Base-by-base conservation (phyloP, 192 early-diverging fungal genomes). In the Coemansia asiatica region DNA sequence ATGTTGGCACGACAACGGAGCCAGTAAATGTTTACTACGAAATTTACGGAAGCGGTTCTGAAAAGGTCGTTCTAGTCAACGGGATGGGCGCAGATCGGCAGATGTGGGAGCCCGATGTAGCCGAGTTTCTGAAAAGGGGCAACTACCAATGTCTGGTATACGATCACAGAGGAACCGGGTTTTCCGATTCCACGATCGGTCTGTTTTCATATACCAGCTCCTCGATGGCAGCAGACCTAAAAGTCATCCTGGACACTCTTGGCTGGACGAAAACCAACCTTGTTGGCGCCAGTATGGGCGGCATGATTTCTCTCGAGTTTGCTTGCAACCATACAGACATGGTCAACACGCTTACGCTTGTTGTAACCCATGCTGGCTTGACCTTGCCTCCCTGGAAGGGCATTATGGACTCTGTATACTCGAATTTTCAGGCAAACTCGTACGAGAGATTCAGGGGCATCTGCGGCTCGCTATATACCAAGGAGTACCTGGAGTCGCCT, bases 231-330 rank as follows among this genome's bases (percentile, higher is more conserved):
- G 84, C 16, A 64, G 93, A 95, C 55, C 77, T 88, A 2, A 71
- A 85, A 6, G 79, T 84, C 2, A 72, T 95, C 33, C 64, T 93
- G 63, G 71, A 84, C 23, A 83, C 83, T 15, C 62, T 94, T 6
- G 90, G 83, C 0, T 95, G 93, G 93, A 79, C 49, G 3, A 61
- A 62, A 27, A 82, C 90, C n/a, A 87, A 90, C 68, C n/a, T 95
- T 8, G 85, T 90, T 29, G 93, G 93, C 21, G 81, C 90, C 19
- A 91, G 89, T 6, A 95, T 95, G 93, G 92, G 92, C 46, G 90
- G 90, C 18, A 95, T 93, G 94, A 88, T 95, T 40, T 72, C 89
- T 0, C 82, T 89, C 40, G 92, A 95, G 68, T 74, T 94, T 66
- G 86, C 81, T 1, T 67, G 75, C 26, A 65, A 75, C 5, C 78